phyloP scores from a whole-genome alignment of 441 rosid species.

The Dalechampia spathulata region DNA sequence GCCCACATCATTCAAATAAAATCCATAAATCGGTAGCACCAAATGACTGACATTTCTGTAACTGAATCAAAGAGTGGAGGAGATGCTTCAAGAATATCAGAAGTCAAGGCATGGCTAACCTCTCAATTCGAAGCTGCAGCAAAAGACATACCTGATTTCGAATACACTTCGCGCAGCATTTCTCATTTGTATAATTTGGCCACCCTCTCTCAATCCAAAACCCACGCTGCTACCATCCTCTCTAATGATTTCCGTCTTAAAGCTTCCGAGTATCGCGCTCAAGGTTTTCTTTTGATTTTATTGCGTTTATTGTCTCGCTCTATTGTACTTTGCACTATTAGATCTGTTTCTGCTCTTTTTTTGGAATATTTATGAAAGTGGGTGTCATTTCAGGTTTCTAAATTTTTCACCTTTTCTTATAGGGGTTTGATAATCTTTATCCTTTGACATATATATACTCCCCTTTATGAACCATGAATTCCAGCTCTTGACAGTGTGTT shows the following conservation, averaged over 20 bases:
- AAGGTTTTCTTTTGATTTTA: conserved; percentile 35
- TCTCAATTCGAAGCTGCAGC: conserved; percentile 75
- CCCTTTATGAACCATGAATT: too few relatives aligned
- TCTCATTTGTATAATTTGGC: conserved; percentile 68
- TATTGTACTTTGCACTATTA: not conserved
- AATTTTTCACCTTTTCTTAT: too few relatives aligned
- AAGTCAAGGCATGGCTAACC: conserved; percentile 74
- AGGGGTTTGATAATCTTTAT: too few relatives aligned
- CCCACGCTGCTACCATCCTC: conserved; percentile 75
- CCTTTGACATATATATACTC: too few relatives aligned
- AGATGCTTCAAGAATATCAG: conserved; percentile 61
- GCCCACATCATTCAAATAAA: too few relatives aligned
- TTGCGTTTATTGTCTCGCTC: not conserved
- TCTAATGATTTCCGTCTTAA: conserved; percentile 85
- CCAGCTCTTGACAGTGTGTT: too few relatives aligned
- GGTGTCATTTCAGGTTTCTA: not conserved
- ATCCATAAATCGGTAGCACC: too few relatives aligned
- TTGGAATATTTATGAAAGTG: not conserved
- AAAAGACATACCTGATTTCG: conserved; percentile 74
- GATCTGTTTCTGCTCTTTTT: not conserved
- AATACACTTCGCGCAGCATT: conserved; percentile 75
- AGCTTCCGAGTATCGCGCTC: conserved; percentile 75
- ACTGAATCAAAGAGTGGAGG: conserved; percentile 10
- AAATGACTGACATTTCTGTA: too few relatives aligned
- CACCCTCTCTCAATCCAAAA: conserved; percentile 73